These are phyloP conservation scores for Syncephalastrum contaminatum DNA, from an alignment of 371 early-diverging fungal species.

Conservation along the genomic window DNA sequence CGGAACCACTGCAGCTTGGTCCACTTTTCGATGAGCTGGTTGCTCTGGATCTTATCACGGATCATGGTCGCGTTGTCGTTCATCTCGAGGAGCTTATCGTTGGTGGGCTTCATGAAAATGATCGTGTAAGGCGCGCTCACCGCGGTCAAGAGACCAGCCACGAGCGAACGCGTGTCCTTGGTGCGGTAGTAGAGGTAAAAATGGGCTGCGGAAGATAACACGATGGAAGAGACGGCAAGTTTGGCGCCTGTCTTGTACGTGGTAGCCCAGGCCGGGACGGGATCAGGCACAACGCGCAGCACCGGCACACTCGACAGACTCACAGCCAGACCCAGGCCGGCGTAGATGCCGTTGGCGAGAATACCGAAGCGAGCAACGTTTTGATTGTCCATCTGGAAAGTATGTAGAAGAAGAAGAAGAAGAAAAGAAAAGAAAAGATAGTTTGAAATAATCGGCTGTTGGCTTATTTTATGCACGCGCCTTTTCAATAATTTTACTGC, in stretches of 20 bases:
- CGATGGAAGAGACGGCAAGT: neutral
- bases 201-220: slow-evolving; percentile 4
- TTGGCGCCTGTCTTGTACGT: slow-evolving; percentile 2
- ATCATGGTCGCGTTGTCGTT: neutral
- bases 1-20: slow-evolving; percentile 7
- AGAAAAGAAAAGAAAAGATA: too few relatives aligned
- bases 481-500: too few relatives aligned
- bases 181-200: slow-evolving; percentile 12
- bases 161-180: neutral
- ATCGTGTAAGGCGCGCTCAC: slow-evolving; percentile 6
- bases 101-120: slow-evolving; percentile 11
- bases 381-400: too few relatives aligned
- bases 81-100: slow-evolving; percentile 3
- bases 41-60: neutral
- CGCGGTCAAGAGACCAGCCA: slow-evolving; percentile 4
- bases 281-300: slow-evolving; percentile 8
- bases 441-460: too few relatives aligned
- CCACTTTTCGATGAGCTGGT: slow-evolving; percentile 10
- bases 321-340: slow-evolving; percentile 13
- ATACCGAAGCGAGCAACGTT: neutral
- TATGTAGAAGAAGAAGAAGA: too few relatives aligned
- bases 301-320: slow-evolving; percentile 1
- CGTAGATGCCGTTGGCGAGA: slow-evolving; percentile 12
- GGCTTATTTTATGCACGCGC: too few relatives aligned
- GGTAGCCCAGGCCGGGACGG: slow-evolving; percentile 5